Evolutionary conservation across 164 flowering plant species (phyloP).

Genomic region (Hamamelis virginiana): DNA sequence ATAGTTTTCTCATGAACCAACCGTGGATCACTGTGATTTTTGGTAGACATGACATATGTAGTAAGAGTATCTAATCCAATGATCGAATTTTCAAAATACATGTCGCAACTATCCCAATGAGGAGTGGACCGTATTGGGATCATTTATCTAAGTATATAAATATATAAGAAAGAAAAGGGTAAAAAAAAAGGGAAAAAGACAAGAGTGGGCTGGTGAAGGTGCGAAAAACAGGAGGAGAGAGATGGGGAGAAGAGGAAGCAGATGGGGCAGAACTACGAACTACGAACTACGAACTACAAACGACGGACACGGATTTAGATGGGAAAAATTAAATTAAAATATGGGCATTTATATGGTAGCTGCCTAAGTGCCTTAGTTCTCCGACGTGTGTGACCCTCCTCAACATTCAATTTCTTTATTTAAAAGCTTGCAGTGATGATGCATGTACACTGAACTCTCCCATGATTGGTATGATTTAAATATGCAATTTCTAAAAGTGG

Average conservation of each 20-base stretch:
- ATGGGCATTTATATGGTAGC: conserved; percentile 12
- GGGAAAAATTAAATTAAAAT: conserved; percentile 6
- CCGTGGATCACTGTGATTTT: too few relatives aligned
- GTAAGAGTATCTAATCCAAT: too few relatives aligned
- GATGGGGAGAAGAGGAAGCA: background rate
- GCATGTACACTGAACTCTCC: conserved; percentile 1
- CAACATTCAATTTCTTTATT: background rate
- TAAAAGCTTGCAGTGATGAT: too few relatives aligned
- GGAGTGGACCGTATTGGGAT: too few relatives aligned
- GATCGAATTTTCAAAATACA: too few relatives aligned
- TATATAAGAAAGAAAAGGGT: too few relatives aligned
- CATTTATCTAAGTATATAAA: too few relatives aligned
- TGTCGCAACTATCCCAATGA: too few relatives aligned
- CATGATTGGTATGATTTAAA: background rate
- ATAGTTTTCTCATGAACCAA: too few relatives aligned
- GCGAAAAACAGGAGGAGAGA: background rate
- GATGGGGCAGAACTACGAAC: conserved; percentile 13
- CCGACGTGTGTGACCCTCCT: conserved; percentile 11
- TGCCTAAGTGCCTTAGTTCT: conserved; percentile 11
- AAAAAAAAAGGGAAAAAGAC: too few relatives aligned
- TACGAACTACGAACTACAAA: background rate
- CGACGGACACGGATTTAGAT: conserved; percentile 5
- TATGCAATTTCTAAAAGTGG: background rate
- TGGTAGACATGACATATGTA: too few relatives aligned
- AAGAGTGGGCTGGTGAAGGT: too few relatives aligned